Conservation (phyloP, 768 basidiomycete species). For the Multifurca ochricompacta region DNA sequence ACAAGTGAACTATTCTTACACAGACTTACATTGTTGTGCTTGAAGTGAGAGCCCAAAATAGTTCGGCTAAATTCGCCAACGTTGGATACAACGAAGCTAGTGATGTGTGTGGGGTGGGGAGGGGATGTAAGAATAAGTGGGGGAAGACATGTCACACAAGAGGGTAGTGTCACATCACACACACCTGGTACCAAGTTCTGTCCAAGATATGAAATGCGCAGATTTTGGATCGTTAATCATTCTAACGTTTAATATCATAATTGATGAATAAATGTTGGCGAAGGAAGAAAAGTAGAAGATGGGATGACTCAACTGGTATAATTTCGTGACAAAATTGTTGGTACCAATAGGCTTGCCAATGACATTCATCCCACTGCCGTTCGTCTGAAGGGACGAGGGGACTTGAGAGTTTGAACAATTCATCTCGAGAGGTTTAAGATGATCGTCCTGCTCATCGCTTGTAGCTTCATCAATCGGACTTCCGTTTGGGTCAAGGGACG, state of each 20-base stretch:
- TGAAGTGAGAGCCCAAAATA: constrained; percentile 81
- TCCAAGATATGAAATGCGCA: constrained; percentile 76
- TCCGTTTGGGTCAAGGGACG: constrained; percentile 41
- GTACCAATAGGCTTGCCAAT: constrained; percentile 58
- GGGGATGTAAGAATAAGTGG: not conserved
- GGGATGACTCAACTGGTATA: constrained; percentile 62
- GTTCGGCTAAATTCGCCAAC: constrained; percentile 81
- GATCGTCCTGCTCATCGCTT: constrained; percentile 32
- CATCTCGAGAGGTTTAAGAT: constrained; percentile 27
- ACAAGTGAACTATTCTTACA: no score
- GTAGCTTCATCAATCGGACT: constrained; percentile 36
- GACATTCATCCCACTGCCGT: constrained; percentile 38
- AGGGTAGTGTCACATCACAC: no score
- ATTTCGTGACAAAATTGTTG: constrained; percentile 84
- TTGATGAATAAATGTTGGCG: not conserved
- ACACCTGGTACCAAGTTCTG: constrained; percentile 65
- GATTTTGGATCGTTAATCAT: constrained; percentile 85
- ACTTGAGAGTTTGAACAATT: constrained; percentile 13
- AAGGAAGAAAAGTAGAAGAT: not conserved
- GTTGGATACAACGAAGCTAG: constrained; percentile 80
- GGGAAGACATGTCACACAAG: not conserved
- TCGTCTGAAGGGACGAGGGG: constrained; percentile 14
- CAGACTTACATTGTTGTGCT: constrained; percentile 72
- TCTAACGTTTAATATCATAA: constrained; percentile 31
- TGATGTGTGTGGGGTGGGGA: not conserved